Percentiles rank a stretch among this genome's conserved stretches.
These are phyloP conservation scores for Annona squamosa DNA, from an alignment of 164 flowering plant species.

Conservation along the genomic window DNA sequence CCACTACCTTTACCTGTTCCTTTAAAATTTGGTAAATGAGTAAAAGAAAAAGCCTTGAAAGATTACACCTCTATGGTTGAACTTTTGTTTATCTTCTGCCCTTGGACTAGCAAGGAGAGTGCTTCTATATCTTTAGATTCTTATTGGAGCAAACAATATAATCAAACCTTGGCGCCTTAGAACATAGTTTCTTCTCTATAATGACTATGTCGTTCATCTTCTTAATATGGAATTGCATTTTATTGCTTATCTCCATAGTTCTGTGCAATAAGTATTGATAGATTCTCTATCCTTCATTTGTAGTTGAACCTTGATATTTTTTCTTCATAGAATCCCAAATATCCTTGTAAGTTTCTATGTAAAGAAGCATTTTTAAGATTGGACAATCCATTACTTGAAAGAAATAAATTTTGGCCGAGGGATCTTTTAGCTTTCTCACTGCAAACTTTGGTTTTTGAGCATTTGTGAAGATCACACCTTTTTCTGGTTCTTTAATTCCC, in stretches of 20 bases:
- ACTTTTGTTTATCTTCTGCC: conserved; percentile 5
- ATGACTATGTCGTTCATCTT: conserved; percentile 16
- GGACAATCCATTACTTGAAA: neutral
- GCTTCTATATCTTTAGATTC: conserved; percentile 2
- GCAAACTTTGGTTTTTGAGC: neutral
- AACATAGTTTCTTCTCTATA: conserved; percentile 14
- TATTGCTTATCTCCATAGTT: conserved; percentile 10
- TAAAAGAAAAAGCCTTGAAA: conserved; percentile 1
- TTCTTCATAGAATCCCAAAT: neutral
- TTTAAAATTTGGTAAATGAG: neutral
- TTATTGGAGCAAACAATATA: neutral
- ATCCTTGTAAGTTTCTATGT: neutral
- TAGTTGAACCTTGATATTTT: neutral
- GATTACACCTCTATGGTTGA: conserved; percentile 2
- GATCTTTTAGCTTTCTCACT: neutral
- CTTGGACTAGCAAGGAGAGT: conserved; percentile 1
- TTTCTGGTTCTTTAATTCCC: neutral
- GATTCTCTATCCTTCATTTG: neutral
- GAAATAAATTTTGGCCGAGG: neutral
- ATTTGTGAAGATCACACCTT: neutral
- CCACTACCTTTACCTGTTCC: conserved; percentile 7
- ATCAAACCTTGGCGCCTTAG: conserved; percentile 7
- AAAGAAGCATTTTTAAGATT: neutral
- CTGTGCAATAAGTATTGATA: neutral
- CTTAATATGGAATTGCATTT: conserved; percentile 13